phyloP scores from a whole-genome alignment of 345 rosid species.

The Trapa incisa region DNA sequence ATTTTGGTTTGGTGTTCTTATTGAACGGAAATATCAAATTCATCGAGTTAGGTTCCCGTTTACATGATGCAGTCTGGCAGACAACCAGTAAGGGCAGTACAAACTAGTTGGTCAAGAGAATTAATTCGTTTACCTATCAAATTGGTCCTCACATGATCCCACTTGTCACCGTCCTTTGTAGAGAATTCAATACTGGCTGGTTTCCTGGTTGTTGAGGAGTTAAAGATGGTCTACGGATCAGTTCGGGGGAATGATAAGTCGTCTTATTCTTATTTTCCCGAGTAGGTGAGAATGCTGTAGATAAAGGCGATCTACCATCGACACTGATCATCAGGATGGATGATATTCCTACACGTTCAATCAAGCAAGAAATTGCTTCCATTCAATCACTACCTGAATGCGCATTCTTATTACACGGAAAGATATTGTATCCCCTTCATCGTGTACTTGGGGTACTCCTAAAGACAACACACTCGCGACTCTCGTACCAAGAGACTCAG shows the following conservation, averaged over 20 bases:
- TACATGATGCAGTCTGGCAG: not conserved
- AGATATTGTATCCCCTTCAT: not conserved
- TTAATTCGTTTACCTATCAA: not conserved
- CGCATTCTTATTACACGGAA: not conserved
- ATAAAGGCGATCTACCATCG: too few relatives aligned
- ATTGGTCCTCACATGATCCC: not conserved
- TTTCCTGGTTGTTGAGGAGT: not conserved
- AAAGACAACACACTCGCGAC: too few relatives aligned
- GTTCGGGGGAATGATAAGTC: not conserved
- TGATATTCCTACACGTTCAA: too few relatives aligned
- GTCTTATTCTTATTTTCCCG: too few relatives aligned
- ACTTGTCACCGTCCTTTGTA: not conserved
- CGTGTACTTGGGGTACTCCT: not conserved
- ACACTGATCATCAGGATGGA: too few relatives aligned
- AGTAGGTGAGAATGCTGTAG: too few relatives aligned
- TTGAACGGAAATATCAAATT: not conserved
- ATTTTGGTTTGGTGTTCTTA: not conserved
- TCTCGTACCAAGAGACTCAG: constrained; percentile 9
- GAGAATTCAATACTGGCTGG: not conserved
- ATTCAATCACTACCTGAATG: not conserved
- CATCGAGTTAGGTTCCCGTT: not conserved
- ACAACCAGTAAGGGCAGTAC: not conserved
- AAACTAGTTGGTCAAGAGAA: not conserved
- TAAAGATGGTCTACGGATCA: not conserved
- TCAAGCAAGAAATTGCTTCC: not conserved